Conservation (phyloP, 2,329 filamentous ascomycete genomes). For the Xylariaceae sp. region DNA sequence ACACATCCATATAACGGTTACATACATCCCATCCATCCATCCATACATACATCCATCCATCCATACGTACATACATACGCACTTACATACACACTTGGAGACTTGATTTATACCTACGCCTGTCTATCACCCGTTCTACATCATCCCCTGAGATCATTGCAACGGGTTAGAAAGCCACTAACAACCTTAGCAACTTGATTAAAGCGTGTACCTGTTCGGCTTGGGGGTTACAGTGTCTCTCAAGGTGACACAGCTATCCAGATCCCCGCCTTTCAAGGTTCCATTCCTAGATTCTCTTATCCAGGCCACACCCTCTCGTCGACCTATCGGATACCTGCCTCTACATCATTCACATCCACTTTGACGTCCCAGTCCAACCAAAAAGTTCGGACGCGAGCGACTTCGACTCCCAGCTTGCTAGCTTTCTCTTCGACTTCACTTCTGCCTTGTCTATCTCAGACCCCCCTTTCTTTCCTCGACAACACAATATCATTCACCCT, state of each 20-base stretch:
- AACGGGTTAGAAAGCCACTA: background rate
- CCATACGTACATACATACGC: background rate
- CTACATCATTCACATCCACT: slow-evolving; percentile 37
- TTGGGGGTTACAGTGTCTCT: slow-evolving; percentile 19
- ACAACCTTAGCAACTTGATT: slow-evolving; percentile 3
- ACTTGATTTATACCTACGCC: background rate
- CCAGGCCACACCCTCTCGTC: slow-evolving; percentile 15
- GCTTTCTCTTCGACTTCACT: slow-evolving; percentile 24
- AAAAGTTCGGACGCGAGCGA: slow-evolving; percentile 17
- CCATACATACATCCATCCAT: background rate
- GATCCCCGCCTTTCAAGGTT: slow-evolving; percentile 34
- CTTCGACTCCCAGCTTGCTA: slow-evolving; percentile 32
- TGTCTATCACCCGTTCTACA: background rate
- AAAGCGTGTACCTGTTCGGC: slow-evolving; percentile 18
- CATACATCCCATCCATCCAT: no score
- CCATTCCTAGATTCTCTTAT: slow-evolving; percentile 31
- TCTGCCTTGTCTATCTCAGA: slow-evolving; percentile 31
- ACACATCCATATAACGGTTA: background rate
- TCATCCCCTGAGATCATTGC: background rate
- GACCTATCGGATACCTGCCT: slow-evolving; percentile 40
- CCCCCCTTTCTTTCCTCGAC: slow-evolving; percentile 15
- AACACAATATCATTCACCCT: slow-evolving; percentile 24
- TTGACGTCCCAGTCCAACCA: slow-evolving; percentile 30
- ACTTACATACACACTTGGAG: background rate
- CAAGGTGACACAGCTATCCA: slow-evolving; percentile 23